Base-by-base conservation (phyloP, 345 rosid genomes). In the Reutealis trisperma region DNA sequence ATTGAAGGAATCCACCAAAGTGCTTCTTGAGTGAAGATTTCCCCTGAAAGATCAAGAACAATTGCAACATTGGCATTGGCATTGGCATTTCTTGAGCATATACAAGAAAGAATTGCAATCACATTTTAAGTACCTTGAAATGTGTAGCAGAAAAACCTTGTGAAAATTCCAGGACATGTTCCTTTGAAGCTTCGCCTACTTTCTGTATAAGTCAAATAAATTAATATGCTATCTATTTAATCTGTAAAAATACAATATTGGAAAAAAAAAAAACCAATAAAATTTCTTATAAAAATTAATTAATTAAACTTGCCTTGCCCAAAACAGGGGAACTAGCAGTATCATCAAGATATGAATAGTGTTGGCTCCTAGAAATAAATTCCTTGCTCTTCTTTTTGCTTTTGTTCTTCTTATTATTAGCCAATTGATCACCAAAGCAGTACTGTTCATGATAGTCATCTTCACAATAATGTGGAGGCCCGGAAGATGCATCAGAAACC, bases 401-500 rank as follows among this genome's bases (percentile, higher is more conserved):
- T 55, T 73, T 86, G 67, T 70, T 79, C 67, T 77, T 83, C 80
- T 77, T 85, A 60, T 5, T 60, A 13, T 0, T 32, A 16, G 71
- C 75, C 55, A 62, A 75, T 74, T 84, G 83, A 47, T 82, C 77
- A 62, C 79, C 78, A 62, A 72, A 78, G 83, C 81, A 73, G 63
- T 85, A 85, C 41, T 84, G 80, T 49, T 77, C 51, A 47, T 47
- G 51, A 47, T 47, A 79, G 11, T 15, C 78, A 47, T 82, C 87
- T 78, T 83, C 81, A 37, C 70, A 73, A 67, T 83, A 84, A 84
- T 86, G 85, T 3, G 91, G 90, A 47, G 90, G 96, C 1, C 90
- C 93, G 55, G 98, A 94, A 68, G 97, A 94, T 34, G 98, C 98
- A 86, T 94, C 97, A 7, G 98, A 94, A 73, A 94, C 87, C 97